phyloP scores from a whole-genome alignment of 169 alveolate genomes.

The Plasmodium fragile region DNA sequence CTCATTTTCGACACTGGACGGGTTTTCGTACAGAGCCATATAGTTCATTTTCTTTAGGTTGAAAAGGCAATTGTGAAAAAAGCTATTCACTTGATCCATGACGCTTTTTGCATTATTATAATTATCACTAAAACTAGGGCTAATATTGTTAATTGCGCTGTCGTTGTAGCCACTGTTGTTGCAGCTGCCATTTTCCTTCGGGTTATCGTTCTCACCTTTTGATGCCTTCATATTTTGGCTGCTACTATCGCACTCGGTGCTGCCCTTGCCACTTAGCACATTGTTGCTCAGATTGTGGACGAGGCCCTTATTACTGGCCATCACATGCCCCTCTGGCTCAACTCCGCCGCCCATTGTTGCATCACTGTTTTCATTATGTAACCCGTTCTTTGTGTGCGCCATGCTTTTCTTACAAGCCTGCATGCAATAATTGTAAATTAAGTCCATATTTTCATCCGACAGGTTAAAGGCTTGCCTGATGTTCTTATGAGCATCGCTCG shows the following conservation, averaged over 20 bases:
- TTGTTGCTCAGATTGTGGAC: not conserved
- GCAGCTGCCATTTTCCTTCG: not conserved
- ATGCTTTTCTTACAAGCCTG: conserved; percentile 19
- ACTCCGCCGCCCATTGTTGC: not conserved
- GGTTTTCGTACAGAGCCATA: not conserved
- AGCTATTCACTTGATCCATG: conserved; percentile 30
- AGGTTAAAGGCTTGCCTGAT: not conserved
- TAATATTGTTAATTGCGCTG: not conserved
- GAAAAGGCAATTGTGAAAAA: conserved; percentile 30
- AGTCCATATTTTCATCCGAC: conserved; percentile 27
- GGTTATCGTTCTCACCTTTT: not conserved
- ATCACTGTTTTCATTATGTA: not conserved
- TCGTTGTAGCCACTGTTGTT: not conserved
- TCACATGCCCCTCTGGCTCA: not conserved
- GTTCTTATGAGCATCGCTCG: not conserved
- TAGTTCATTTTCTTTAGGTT: conserved; percentile 16
- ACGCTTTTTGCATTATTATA: not conserved
- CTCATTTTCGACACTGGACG: not conserved
- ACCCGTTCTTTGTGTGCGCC: not conserved
- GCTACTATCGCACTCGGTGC: not conserved
- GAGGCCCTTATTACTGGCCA: not conserved
- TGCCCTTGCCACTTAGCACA: not conserved
- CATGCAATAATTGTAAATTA: conserved; percentile 12
- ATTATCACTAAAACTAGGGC: not conserved
- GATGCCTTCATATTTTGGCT: not conserved